Evolutionary conservation across 2,329 filamentous ascomycete species (phyloP), one percentile per base, ranked within the genome.

Genomic region (Shiraia bambusicola): DNA sequence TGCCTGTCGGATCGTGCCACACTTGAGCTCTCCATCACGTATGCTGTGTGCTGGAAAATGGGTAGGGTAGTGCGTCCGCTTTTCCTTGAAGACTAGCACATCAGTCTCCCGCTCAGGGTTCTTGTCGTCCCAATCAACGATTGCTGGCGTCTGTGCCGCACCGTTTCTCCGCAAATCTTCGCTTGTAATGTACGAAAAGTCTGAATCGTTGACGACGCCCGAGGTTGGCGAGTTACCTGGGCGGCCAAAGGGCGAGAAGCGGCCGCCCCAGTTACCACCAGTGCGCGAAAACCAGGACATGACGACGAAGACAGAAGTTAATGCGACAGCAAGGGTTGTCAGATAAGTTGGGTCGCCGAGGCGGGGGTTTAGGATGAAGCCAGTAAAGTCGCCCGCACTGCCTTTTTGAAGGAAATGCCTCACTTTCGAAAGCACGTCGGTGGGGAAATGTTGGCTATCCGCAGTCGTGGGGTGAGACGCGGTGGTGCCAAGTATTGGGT

Each of bases 101-200:
- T 91, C 87, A 46, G 87, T 86, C 49, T 87, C 72, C 30, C 83
- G 60, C 54, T 70, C 54, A 1, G 65, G 64, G 38, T 67, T 65
- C 54, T 61, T 65, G 50, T 65, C 65, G 28, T 66, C 63, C 65
- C 65, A 68, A 30, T 69, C 65, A 5, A 67, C 64, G 26, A 67
- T 64, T 48, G 66, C 64, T 3, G 64, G 70, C 7, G 40, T 46
- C 15, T 69, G 64, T 48, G 77, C 75, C n/a, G 68, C 56, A 58
- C 65, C 59, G 28, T 66, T 66, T 61, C 67, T 52, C 76, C 55
- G 51, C 28, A 90, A 67, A 58, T 91, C 86, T 58, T 87, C 81
- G 19, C 83, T 83, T n/a, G 86, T 89, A 62, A 91, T 90, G 72
- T 92, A 91, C 63, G 82, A 85, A 67, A 83, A 92, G 71, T 91